Conservation (phyloP, 352 stramenopile species). For the Thalassiosira exigua region DNA sequence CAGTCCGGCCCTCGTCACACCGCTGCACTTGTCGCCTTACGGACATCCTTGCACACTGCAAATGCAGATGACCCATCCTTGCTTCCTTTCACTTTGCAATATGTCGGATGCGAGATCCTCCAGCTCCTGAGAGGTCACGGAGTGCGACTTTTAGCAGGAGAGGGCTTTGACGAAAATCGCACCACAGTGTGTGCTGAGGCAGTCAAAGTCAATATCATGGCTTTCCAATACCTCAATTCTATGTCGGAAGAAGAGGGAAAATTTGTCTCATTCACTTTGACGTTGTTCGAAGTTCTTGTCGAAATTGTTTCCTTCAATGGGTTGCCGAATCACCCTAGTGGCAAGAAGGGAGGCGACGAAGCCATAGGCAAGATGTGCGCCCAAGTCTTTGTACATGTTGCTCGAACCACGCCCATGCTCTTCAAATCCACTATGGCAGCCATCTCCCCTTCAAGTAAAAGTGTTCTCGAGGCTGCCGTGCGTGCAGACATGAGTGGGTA, state of each 20-base stretch:
- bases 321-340: slow-evolving; percentile 76
- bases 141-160: slow-evolving; percentile 25
- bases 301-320: slow-evolving; percentile 79
- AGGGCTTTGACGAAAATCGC: slow-evolving; percentile 48
- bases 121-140: slow-evolving; percentile 62
- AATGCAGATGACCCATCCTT: slow-evolving; percentile 35
- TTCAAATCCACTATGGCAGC: slow-evolving; percentile 78
- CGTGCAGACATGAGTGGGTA: slow-evolving; percentile 85
- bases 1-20: slow-evolving; percentile 33
- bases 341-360: slow-evolving; percentile 63
- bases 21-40: slow-evolving; percentile 47
- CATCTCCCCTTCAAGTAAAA: slow-evolving; percentile 59
- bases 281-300: slow-evolving; percentile 72
- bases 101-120: slow-evolving; percentile 68
- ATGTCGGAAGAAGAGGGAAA: slow-evolving; percentile 53
- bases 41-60: slow-evolving; percentile 33
- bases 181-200: slow-evolving; percentile 66
- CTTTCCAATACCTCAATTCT: slow-evolving; percentile 70
- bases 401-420: slow-evolving; percentile 60
- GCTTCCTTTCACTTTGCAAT: slow-evolving; percentile 52
- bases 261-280: slow-evolving; percentile 61
- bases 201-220: slow-evolving; percentile 78
- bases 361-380: slow-evolving; percentile 76
- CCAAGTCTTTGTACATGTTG: slow-evolving; percentile 76
- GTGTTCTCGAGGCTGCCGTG: slow-evolving; percentile 76